phyloP scores from a whole-genome alignment of 2,329 filamentous ascomycete genomes.

The Nemania diffusa region DNA sequence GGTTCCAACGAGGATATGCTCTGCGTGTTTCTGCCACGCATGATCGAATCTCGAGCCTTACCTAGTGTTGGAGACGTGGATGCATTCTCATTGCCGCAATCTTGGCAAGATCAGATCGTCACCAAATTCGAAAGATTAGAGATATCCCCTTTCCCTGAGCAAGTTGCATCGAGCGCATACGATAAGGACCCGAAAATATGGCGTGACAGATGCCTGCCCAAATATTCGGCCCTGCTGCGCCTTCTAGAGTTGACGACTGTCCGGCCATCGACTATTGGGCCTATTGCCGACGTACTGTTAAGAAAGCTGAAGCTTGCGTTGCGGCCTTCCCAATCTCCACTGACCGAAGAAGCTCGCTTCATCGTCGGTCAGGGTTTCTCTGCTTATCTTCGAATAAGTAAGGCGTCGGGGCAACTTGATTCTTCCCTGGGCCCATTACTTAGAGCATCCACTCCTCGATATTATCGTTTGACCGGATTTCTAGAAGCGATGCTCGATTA shows the following conservation, averaged over 20 bases:
- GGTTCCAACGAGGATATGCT: slow-evolving; percentile 72
- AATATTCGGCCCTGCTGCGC: slow-evolving; percentile 74
- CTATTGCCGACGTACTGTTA: slow-evolving; percentile 72
- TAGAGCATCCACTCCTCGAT: slow-evolving; percentile 72
- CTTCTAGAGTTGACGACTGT: slow-evolving; percentile 70
- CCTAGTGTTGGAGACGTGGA: slow-evolving; percentile 64
- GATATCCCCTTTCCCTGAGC: slow-evolving; percentile 71
- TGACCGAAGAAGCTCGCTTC: slow-evolving; percentile 74
- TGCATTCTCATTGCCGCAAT: slow-evolving; percentile 67
- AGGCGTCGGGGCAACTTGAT: slow-evolving; percentile 67
- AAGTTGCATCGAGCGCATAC: slow-evolving; percentile 61
- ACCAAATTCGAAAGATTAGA: slow-evolving; percentile 74
- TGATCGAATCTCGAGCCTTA: slow-evolving; percentile 67
- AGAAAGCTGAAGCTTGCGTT: slow-evolving; percentile 74
- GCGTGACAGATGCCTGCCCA: slow-evolving; percentile 71
- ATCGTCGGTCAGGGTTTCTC: slow-evolving; percentile 80
- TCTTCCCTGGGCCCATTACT: slow-evolving; percentile 71
- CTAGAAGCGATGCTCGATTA: slow-evolving; percentile 71
- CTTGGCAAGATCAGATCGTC: slow-evolving; percentile 79
- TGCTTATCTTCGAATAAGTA: slow-evolving; percentile 74
- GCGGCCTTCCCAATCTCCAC: slow-evolving; percentile 66
- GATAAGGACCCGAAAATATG: slow-evolving; percentile 70
- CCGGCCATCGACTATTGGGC: slow-evolving; percentile 72
- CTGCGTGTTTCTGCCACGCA: slow-evolving; percentile 73
- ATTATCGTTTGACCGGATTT: slow-evolving; percentile 73